A percentile compares a stretch with the other conserved stretches of the same genome.
These are phyloP conservation scores for Cytospora paraplurivora DNA, from an alignment of 2,329 filamentous ascomycete species.

Conservation along the genomic window DNA sequence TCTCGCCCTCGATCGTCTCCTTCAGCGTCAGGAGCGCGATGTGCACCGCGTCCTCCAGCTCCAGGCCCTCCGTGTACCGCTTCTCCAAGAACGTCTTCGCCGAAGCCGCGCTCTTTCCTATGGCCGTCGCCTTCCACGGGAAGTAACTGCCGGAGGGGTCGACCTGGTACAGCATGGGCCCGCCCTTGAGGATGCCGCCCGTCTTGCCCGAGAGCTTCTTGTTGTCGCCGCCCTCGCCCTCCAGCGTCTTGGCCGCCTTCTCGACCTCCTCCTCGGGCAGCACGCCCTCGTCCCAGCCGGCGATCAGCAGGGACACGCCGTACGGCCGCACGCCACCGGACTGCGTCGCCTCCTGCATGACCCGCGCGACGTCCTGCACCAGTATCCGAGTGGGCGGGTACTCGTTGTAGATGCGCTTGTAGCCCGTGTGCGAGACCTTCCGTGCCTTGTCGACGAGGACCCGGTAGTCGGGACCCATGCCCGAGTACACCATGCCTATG, in stretches of 20 bases:
- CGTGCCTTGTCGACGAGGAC: constrained; percentile 96
- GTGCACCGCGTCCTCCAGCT: constrained; percentile 97
- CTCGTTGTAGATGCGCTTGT: constrained; percentile 99
- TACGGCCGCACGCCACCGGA: constrained; percentile 96
- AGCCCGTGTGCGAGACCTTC: constrained; percentile 96
- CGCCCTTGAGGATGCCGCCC: constrained; percentile 91
- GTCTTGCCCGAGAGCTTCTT: constrained; percentile 84
- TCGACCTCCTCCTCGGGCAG: constrained; percentile 77
- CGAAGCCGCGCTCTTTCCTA: constrained; percentile 96
- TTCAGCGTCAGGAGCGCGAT: constrained; percentile 96
- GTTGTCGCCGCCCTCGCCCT: constrained; percentile 65
- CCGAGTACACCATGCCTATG: constrained; percentile 99
- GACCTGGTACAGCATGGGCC: constrained; percentile 97
- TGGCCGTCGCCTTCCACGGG: constrained; percentile 98
- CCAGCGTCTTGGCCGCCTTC: constrained; percentile 54
- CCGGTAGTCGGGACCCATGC: constrained; percentile 98
- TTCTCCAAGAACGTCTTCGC: constrained; percentile 99
- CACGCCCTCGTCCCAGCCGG: constrained; percentile 96
- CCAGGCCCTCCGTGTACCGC: constrained; percentile 94
- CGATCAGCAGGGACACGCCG: constrained; percentile 91
- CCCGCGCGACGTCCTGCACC: constrained; percentile 94
- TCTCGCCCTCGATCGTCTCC: constrained; percentile 99
- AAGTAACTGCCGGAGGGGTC: constrained; percentile 99
- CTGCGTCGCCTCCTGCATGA: constrained; percentile 99
- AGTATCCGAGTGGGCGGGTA: constrained; percentile 99